Conservation (phyloP, 352 stramenopile species). For the Pythium scleroteichum region DNA sequence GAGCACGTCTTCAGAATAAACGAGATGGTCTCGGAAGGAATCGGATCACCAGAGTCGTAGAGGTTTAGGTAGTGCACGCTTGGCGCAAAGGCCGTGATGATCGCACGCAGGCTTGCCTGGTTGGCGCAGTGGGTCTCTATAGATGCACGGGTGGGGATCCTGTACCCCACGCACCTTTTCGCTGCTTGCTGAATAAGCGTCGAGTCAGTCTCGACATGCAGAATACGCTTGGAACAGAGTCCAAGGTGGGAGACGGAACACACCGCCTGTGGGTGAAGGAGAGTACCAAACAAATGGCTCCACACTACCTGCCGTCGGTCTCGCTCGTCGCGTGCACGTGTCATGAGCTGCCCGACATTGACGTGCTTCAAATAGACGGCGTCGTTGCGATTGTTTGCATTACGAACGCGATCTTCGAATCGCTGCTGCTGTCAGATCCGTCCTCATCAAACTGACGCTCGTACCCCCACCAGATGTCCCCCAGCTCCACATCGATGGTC, state of each 20-base stretch:
- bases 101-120: not conserved
- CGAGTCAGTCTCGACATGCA: constrained; percentile 1
- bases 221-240: not conserved
- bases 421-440: not conserved
- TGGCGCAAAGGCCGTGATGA: not conserved
- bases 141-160: not conserved
- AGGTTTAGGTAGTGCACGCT: constrained; percentile 11
- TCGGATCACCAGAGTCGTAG: not conserved
- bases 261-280: constrained; percentile 5
- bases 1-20: constrained; percentile 14
- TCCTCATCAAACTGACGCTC: not conserved
- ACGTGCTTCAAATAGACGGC: constrained; percentile 1
- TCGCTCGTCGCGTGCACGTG: not conserved
- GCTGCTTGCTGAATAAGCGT: not conserved
- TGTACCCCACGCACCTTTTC: not conserved
- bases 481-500: constrained; percentile 1
- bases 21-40: not conserved
- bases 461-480: not conserved
- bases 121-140: not conserved
- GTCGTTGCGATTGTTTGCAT: constrained; percentile 11
- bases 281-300: constrained; percentile 4
- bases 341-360: constrained; percentile 1
- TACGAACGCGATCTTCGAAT: not conserved
- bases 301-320: not conserved
- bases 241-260: constrained; percentile 1